These are phyloP conservation scores for Canariomyces notabilis DNA, from an alignment of 2,329 filamentous ascomycete genomes.

Conservation along the genomic window DNA sequence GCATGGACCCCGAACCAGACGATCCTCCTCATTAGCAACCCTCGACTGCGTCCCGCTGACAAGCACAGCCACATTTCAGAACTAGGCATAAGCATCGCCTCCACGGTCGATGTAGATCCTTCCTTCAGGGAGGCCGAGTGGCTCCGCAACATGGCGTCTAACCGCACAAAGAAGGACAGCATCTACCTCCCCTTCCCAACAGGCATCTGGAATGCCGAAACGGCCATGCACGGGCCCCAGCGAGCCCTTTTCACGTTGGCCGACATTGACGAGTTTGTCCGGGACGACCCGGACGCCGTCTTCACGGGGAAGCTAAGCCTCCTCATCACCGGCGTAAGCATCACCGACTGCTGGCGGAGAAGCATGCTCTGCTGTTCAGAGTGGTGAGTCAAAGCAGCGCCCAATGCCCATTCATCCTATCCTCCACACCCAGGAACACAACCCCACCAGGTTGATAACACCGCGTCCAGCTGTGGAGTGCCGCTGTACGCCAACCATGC, in stretches of 20 bases:
- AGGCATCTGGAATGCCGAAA: constrained; percentile 34
- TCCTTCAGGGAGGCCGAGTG: no score
- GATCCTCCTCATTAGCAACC: constrained; percentile 45
- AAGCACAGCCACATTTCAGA: no score
- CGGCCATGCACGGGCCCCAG: constrained; percentile 29
- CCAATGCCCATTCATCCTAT: no score
- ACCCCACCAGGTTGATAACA: not conserved
- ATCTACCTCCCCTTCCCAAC: constrained; percentile 45
- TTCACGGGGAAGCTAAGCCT: constrained; percentile 39
- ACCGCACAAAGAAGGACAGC: constrained; percentile 44
- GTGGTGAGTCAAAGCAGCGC: constrained; percentile 37
- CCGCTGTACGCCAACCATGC: constrained; percentile 48
- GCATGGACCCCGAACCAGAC: constrained; percentile 44
- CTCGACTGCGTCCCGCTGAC: constrained; percentile 24
- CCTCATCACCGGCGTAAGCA: constrained; percentile 29
- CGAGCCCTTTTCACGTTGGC: constrained; percentile 38
- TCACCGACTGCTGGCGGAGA: constrained; percentile 30
- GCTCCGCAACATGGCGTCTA: constrained; percentile 45
- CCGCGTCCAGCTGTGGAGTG: constrained; percentile 42
- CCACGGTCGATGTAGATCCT: no score
- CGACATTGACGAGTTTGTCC: constrained; percentile 39
- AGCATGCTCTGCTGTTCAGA: constrained; percentile 37
- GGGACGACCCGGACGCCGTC: constrained; percentile 26
- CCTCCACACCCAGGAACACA: not conserved
- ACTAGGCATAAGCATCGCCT: no score